Evolutionary conservation across 257 asterid species (phyloP), one percentile per base, ranked within the genome.

Genomic region (Solanum stenotomum): DNA sequence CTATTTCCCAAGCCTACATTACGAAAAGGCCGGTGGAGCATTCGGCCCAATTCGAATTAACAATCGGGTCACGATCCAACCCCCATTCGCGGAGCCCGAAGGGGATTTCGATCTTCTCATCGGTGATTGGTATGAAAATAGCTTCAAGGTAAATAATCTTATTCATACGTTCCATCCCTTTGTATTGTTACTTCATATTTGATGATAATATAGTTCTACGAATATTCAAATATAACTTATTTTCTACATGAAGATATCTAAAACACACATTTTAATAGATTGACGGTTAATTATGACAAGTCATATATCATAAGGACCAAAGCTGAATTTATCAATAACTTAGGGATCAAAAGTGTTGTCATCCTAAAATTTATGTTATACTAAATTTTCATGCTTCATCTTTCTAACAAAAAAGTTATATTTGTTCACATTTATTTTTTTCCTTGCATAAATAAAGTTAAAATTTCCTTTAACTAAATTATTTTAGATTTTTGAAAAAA

Each of bases 101-200:
- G 90, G 89, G 25, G 94, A 93, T 59, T 92, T 89, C 35, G 90
- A 93, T 85, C 91, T 93, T 27, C 94, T 95, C 33, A 89, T 95
- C n/a, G 98, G 98, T 13, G 98, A 94, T 87, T 95, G 98, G 98
- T 92, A 90, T 72, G 59, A 61, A 5, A 16, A 83, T 11, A 92
- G 93, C 49, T 95, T 87, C 35, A 90, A 92, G 96, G 98, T 94
- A 9, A 46, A 81, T 18, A 81, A 16, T 44, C 0, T 0, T 74
- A 34, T 72, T 9, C 3, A 35, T 61, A 61, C 27, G 15, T 72
- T 72, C 0, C 44, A 34, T 3, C 27, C 6, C 4, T 34, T 72
- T 31, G 23, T 71, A 15, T 12, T 71, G 40, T 71, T 29, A 70
- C n/a, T 70, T 4, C 6, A 70, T 70, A 0, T 3, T 70, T 72